phyloP scores from a whole-genome alignment of 495 filamentous ascomycete species.

The Penicillium taxi region DNA sequence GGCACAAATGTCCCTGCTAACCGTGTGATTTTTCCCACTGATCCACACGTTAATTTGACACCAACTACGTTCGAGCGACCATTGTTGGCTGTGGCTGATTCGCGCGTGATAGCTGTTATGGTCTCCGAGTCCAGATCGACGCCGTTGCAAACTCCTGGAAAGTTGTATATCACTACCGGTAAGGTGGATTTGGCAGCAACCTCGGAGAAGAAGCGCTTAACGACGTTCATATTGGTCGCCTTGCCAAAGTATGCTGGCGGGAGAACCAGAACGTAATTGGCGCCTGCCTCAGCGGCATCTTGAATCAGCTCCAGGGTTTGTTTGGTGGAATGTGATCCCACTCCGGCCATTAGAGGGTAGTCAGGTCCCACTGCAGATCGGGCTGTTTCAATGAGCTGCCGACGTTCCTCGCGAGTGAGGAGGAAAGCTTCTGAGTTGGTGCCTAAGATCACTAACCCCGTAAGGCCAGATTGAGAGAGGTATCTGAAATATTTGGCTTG shows the following conservation, averaged over 20 bases:
- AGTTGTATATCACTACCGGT: slow-evolving; percentile 63
- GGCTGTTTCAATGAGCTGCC: slow-evolving; percentile 42
- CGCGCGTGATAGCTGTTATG: slow-evolving; percentile 42
- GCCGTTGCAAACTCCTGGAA: slow-evolving; percentile 64
- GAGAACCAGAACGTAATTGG: slow-evolving; percentile 53
- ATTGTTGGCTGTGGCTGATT: slow-evolving; percentile 35
- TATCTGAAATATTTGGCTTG: slow-evolving; percentile 50
- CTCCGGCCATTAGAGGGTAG: slow-evolving; percentile 56
- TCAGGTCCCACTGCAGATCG: slow-evolving; percentile 42
- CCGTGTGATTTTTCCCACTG: slow-evolving; percentile 58
- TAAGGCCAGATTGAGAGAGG: slow-evolving; percentile 45
- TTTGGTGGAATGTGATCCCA: slow-evolving; percentile 55
- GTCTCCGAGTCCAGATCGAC: slow-evolving; percentile 59
- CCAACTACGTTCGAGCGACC: slow-evolving; percentile 51
- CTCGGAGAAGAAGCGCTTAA: slow-evolving; percentile 54
- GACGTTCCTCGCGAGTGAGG: slow-evolving; percentile 53
- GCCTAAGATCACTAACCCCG: slow-evolving; percentile 54
- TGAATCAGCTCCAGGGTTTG: slow-evolving; percentile 52
- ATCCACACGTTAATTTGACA: slow-evolving; percentile 63
- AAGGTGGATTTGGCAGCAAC: slow-evolving; percentile 44
- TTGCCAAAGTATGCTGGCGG: slow-evolving; percentile 60
- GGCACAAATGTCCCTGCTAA: slow-evolving; percentile 46
- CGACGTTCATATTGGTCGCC: slow-evolving; percentile 47
- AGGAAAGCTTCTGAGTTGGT: slow-evolving; percentile 62
- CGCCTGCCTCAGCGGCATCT: slow-evolving; percentile 51